Conservation (phyloP, 1,284 basidiomycete species). For the Microbotryum silenes-acaulis region DNA sequence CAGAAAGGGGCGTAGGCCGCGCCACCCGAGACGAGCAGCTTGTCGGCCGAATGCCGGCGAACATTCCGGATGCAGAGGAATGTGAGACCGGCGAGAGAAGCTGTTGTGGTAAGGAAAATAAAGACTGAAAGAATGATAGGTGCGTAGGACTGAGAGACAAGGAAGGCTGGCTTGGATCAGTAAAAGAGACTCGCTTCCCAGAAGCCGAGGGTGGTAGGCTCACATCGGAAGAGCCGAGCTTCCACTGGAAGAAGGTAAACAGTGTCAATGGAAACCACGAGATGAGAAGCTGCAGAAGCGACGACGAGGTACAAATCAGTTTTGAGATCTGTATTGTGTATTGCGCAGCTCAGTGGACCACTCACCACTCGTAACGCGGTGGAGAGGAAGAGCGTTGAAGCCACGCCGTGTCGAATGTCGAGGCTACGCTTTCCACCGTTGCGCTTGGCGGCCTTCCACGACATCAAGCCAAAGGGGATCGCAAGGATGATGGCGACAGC, state of each 20-base stretch:
- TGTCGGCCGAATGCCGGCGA: constrained; percentile 29
- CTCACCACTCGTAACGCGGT: too few species aligned
- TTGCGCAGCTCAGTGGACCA: too few species aligned
- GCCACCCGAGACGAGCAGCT: constrained; percentile 41
- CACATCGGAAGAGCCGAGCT: constrained; percentile 43
- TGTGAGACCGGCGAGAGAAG: constrained; percentile 45
- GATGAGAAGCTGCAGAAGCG: constrained; percentile 51
- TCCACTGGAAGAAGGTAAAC: constrained; percentile 82
- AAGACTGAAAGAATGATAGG: constrained; percentile 58
- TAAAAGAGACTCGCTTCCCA: neutral
- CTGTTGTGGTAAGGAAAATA: constrained; percentile 52
- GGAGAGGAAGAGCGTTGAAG: constrained; percentile 39
- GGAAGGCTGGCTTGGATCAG: too few species aligned
- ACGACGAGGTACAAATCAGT: neutral
- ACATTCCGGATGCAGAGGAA: constrained; percentile 41
- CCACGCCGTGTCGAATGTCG: constrained; percentile 40
- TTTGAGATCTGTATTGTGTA: too few species aligned
- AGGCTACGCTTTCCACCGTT: neutral
- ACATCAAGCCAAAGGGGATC: constrained; percentile 13
- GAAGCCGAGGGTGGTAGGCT: neutral
- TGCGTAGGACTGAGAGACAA: constrained; percentile 66
- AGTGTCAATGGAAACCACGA: constrained; percentile 60
- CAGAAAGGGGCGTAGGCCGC: constrained; percentile 44
- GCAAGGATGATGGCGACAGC: constrained; percentile 21
- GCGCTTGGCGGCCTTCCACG: constrained; percentile 3